Percentiles rank a stretch among this genome's conserved stretches.
phyloP scores from a whole-genome alignment of 2,329 filamentous ascomycete species.

The Fusarium burgessii region DNA sequence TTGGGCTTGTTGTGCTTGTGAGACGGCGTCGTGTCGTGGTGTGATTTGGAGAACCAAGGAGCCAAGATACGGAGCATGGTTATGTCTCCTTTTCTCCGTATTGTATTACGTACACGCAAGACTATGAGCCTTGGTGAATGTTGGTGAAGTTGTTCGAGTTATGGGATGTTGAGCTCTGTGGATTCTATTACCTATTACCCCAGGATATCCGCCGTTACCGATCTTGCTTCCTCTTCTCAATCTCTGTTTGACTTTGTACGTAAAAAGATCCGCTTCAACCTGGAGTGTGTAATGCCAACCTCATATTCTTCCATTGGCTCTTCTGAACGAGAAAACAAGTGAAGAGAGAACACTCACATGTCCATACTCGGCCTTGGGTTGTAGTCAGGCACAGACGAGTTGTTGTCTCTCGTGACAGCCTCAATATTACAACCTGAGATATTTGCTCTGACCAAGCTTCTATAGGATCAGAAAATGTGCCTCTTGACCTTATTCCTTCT shows the following conservation, averaged over 20 bases:
- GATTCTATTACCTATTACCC: constrained; percentile 15
- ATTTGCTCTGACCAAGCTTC: not conserved
- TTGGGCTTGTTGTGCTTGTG: not conserved
- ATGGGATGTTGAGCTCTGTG: not conserved
- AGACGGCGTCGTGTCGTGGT: not conserved
- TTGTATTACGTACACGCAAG: not conserved
- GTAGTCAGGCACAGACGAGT: not conserved
- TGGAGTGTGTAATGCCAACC: not conserved
- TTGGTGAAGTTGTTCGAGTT: not conserved
- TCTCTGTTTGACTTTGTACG: constrained; percentile 31
- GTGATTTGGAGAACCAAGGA: constrained; percentile 6
- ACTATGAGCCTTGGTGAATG: not conserved
- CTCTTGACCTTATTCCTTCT: no score
- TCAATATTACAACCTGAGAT: not conserved
- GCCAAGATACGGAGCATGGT: not conserved
- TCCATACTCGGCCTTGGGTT: not conserved
- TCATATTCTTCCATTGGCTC: not conserved
- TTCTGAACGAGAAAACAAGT: not conserved
- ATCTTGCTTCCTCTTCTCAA: not conserved
- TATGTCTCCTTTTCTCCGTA: not conserved
- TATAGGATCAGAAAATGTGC: not conserved
- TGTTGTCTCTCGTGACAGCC: not conserved
- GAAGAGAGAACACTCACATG: not conserved
- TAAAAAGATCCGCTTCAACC: constrained; percentile 19
- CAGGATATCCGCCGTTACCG: constrained; percentile 4